phyloP scores from a whole-genome alignment of 148 eudicot genomes.

The Cornus florida region DNA sequence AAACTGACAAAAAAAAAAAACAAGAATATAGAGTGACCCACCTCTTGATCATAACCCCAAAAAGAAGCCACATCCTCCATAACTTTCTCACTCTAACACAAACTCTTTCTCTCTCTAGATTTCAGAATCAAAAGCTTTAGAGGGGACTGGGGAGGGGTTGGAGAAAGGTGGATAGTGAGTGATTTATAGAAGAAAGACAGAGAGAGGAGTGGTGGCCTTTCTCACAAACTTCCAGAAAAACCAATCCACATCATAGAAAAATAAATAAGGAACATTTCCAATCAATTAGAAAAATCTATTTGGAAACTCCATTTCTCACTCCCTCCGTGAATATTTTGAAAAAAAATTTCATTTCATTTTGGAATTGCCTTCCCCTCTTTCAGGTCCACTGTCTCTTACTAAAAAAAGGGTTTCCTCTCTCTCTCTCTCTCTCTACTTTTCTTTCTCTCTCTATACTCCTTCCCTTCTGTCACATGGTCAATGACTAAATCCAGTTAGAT shows the following conservation, averaged over 20 bases:
- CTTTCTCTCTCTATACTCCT: too few relatives aligned
- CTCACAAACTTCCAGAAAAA: slow-evolving; percentile 13
- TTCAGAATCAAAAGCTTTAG: background rate
- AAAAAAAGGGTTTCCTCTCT: background rate
- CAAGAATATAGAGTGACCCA: slow-evolving; percentile 20
- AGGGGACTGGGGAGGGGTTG: slow-evolving; percentile 13
- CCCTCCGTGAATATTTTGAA: background rate
- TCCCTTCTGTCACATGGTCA: background rate
- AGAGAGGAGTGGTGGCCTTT: slow-evolving; percentile 16
- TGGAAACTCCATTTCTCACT: slow-evolving; percentile 2
- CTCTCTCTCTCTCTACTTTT: background rate
- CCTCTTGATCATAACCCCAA: slow-evolving; percentile 59
- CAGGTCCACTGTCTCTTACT: slow-evolving; percentile 21
- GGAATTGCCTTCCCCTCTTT: slow-evolving; percentile 21
- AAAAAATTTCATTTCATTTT: background rate
- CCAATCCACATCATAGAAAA: slow-evolving; percentile 8
- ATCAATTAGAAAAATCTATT: background rate
- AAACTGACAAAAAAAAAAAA: too few relatives aligned
- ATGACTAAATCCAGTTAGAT: slow-evolving; percentile 14
- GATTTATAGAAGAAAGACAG: slow-evolving; percentile 57
- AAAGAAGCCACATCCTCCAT: slow-evolving; percentile 57
- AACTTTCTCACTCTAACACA: slow-evolving; percentile 6
- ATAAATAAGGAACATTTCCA: slow-evolving; percentile 7
- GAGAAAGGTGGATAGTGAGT: slow-evolving; percentile 15
- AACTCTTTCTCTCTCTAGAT: background rate